Evolutionary conservation across 129 eudicot species (phyloP).

Genomic region (Sambucus nigra): DNA sequence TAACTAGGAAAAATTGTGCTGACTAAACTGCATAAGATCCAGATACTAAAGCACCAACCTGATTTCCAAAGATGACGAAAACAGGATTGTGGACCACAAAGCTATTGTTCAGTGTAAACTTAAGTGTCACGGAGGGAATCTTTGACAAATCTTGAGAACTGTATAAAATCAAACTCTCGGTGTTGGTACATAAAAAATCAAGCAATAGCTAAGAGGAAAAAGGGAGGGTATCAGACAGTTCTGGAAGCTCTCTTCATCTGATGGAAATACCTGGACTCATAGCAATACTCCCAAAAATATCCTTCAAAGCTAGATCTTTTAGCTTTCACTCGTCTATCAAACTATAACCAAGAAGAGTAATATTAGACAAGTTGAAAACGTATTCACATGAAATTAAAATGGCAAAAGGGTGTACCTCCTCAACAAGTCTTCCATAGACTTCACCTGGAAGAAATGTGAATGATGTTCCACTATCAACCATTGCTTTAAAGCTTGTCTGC

Average conservation of each 20-base stretch:
- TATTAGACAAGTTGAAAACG: not conserved
- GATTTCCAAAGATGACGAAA: constrained; percentile 43
- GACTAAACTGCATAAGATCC: not conserved
- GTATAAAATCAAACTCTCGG: constrained; percentile 11
- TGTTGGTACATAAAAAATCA: not conserved
- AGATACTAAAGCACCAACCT: constrained; percentile 40
- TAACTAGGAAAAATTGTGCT: not conserved
- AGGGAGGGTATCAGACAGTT: constrained; percentile 2
- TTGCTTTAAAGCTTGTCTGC: constrained; percentile 49
- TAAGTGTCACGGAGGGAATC: constrained; percentile 58
- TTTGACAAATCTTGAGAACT: constrained; percentile 55
- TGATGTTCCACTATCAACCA: constrained; percentile 86
- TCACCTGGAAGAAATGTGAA: constrained; percentile 63
- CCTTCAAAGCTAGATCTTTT: constrained; percentile 48
- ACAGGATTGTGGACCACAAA: constrained; percentile 67
- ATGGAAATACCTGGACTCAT: constrained; percentile 59
- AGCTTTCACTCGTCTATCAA: constrained; percentile 64
- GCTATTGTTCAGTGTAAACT: constrained; percentile 52
- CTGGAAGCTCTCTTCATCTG: constrained; percentile 2
- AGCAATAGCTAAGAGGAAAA: constrained; percentile 1
- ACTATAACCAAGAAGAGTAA: constrained; percentile 29
- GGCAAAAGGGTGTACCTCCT: constrained; percentile 41
- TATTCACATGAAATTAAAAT: not conserved
- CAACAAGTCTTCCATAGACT: constrained; percentile 48
- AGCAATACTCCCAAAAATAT: constrained; percentile 70